These are phyloP conservation scores for Barnettozyma salicaria DNA, from an alignment of 805 yeast species.

Conservation along the genomic window DNA sequence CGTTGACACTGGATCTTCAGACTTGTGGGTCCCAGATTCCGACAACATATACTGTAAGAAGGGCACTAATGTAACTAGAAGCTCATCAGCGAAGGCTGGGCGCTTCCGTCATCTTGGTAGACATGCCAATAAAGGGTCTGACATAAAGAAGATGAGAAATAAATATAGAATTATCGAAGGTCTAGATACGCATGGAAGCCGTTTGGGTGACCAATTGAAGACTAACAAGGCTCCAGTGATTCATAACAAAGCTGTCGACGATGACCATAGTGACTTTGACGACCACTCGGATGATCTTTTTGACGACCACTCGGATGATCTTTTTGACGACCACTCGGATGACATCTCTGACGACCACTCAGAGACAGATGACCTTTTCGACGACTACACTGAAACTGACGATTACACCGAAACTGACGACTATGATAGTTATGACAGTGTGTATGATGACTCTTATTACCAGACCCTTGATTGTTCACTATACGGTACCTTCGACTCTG, in stretches of 20 bases:
- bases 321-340: neutral
- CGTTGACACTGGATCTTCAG: slow-evolving; percentile 33
- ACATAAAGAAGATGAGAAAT: neutral
- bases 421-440: too few species aligned
- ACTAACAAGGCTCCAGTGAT: too few species aligned
- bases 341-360: neutral
- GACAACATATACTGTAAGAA: slow-evolving; percentile 26
- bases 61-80: neutral
- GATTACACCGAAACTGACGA: too few species aligned
- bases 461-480: slow-evolving; percentile 21
- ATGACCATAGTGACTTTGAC: neutral
- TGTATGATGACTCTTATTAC: neutral
- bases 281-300: neutral
- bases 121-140: too few species aligned
- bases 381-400: too few species aligned
- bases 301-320: neutral
- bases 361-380: too few species aligned
- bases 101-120: too few species aligned
- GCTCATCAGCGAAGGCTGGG: slow-evolving; percentile 8
- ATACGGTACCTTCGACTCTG: slow-evolving; percentile 35
- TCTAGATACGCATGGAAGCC: neutral
- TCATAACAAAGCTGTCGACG: slow-evolving; percentile 4
- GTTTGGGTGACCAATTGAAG: neutral
- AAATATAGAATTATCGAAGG: slow-evolving; percentile 8
- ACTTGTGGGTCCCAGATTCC: slow-evolving; percentile 29